A percentile compares a stretch with the other conserved stretches of the same genome.
phyloP scores from a whole-genome alignment of 441 rosid genomes.

The Gossypium lobatum region DNA sequence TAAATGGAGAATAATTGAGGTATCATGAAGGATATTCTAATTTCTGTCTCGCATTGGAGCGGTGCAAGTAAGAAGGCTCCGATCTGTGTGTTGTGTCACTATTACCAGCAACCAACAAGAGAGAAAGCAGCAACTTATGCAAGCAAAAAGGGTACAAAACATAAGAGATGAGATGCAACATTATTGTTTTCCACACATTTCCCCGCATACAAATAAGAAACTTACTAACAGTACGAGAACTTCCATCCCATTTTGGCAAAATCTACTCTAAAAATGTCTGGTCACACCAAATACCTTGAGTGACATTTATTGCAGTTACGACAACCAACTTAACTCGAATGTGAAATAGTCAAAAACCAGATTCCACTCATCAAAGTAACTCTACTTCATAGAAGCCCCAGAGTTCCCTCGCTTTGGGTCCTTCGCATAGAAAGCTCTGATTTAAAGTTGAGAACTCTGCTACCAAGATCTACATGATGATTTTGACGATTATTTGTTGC shows the following conservation, averaged over 20 bases:
- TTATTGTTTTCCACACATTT: background rate
- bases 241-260: background rate
- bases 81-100: background rate
- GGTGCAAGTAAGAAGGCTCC: background rate
- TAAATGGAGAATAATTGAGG: too few species aligned
- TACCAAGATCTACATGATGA: conserved; percentile 31
- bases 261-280: background rate
- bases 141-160: background rate
- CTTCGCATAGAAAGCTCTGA: conserved; percentile 49
- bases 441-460: conserved; percentile 34
- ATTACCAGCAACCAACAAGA: background rate
- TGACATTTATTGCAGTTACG: background rate
- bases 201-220: background rate
- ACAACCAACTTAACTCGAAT: background rate
- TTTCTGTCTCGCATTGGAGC: too few species aligned
- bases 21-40: too few species aligned
- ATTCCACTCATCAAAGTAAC: background rate
- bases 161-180: background rate
- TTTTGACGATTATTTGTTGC: conserved; percentile 28
- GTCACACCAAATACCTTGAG: background rate
- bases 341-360: background rate
- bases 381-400: conserved; percentile 35
- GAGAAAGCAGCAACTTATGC: background rate
- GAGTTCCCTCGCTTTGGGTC: conserved; percentile 65
- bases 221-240: too few species aligned